Percentiles rank a stretch among this genome's conserved stretches.
Evolutionary conservation across 2,329 filamentous ascomycete species (phyloP).

Genomic region (Neoarthrinium moseri): DNA sequence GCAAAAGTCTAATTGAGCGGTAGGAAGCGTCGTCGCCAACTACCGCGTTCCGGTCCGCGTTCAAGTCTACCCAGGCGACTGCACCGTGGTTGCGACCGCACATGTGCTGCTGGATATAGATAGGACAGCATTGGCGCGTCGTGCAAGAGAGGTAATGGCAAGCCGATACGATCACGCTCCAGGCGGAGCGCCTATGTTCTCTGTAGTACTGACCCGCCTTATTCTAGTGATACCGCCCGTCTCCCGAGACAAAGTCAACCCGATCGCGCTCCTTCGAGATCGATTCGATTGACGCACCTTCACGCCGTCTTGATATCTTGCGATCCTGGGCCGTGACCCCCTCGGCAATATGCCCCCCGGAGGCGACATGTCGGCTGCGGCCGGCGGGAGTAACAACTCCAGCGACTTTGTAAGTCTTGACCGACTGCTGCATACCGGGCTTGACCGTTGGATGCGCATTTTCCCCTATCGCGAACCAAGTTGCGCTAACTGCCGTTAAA

Average conservation of each 20-base stretch:
- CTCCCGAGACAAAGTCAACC: no score
- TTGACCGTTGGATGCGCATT: constrained; percentile 10
- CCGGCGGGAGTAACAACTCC: constrained; percentile 68
- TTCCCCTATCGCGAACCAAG: constrained; percentile 7
- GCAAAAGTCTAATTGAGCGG: neutral
- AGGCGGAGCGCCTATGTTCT: neutral
- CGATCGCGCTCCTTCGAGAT: no score
- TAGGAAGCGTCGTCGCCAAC: neutral
- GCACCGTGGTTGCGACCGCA: neutral
- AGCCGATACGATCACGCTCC: neutral
- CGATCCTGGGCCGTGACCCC: no score
- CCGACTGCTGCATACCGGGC: neutral
- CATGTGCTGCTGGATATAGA: neutral
- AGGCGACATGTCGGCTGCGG: constrained; percentile 35
- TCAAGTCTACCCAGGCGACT: no score
- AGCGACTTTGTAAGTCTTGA: constrained; percentile 86
- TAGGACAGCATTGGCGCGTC: neutral
- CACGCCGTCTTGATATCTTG: no score
- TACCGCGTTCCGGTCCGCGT: neutral
- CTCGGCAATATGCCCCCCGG: constrained; percentile 22
- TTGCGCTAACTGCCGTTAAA: constrained; percentile 12
- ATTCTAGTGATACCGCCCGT: neutral
- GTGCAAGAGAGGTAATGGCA: neutral
- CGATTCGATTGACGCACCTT: no score
- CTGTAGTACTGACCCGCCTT: neutral